Conservation (phyloP, 2,329 filamentous ascomycete species). For the Aspergillus aculeatinus region DNA sequence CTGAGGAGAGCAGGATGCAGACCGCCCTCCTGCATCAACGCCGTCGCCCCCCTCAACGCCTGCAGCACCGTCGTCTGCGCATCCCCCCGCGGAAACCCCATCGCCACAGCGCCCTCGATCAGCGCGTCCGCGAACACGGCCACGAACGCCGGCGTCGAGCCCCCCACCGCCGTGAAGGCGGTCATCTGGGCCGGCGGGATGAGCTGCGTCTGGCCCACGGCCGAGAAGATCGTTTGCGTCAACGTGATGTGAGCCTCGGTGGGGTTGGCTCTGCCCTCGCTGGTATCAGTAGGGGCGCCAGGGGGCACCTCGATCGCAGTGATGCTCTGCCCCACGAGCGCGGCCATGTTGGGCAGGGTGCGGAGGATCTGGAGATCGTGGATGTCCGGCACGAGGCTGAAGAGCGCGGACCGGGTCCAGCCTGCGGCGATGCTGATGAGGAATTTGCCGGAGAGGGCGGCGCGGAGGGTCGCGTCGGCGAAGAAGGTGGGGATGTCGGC, state of each 20-base stretch:
- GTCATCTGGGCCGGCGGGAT: constrained; percentile 57
- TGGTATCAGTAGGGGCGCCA: too few species aligned
- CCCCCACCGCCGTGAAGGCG: constrained; percentile 58
- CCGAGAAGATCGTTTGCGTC: constrained; percentile 52
- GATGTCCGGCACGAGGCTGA: constrained; percentile 27
- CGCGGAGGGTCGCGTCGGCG: neutral
- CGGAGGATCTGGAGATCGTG: constrained; percentile 31
- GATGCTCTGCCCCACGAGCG: constrained; percentile 45
- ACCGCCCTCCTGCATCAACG: constrained; percentile 57
- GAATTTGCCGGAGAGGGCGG: neutral
- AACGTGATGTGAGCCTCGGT: constrained; percentile 11
- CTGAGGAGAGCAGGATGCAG: constrained; percentile 60
- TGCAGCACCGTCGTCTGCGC: constrained; percentile 63
- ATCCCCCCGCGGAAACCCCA: constrained; percentile 60
- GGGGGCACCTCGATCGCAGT: constrained; percentile 52
- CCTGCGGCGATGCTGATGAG: constrained; percentile 51
- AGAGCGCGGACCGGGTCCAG: constrained; percentile 43
- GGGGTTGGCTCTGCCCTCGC: neutral
- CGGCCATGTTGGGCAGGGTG: constrained; percentile 48
- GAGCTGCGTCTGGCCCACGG: constrained; percentile 48
- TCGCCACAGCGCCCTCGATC: constrained; percentile 62
- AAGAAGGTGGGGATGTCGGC: constrained; percentile 2
- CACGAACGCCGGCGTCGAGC: constrained; percentile 62
- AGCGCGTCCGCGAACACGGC: constrained; percentile 60
- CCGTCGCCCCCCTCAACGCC: constrained; percentile 60